Evolutionary conservation across 345 rosid genomes (phyloP), one percentile per base, ranked within the genome.

Genomic region (Linum lewisii): DNA sequence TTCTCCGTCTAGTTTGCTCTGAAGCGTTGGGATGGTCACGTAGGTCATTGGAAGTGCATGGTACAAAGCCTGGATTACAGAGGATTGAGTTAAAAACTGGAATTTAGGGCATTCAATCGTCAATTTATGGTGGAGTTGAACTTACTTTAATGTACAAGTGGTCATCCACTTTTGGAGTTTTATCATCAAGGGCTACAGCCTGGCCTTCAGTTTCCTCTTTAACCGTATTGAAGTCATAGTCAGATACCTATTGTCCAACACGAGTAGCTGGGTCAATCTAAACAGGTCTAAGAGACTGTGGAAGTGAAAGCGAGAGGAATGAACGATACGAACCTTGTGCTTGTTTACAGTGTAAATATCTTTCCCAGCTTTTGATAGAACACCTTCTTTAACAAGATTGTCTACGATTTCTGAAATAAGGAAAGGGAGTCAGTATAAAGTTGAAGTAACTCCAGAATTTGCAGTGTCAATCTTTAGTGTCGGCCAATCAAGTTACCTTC

Each of bases 31-130:
- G 45, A 75, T 54, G 1, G 92, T 84, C 60, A 90, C 80, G 59
- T 84, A 84, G 16, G 77, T 73, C 99, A 93, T 72, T 1, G 85
- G 92, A 70, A 93, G 99, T 71, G 83, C 78, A 54, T 87, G 87
- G 74, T 75, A 87, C 64, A 93, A 64, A 58, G 95, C 99, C 97
- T 86, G 75, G 25, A 60, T 50, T 54, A 26, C 47, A 57, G 45
- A 18, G 52, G 59, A 38, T 13, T 54, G 65, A 72, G 38, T 67
- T 58, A 64, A 56, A 16, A 53, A 50, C 60, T 24, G 26, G 26
- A 32, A 25, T 50, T 51, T 53, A 45, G 57, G 42, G 37, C 54
- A 24, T 16, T 38, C 4, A 18, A 54, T 51, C 36, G 52, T 29
- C 19, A 8, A 18, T 51, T 53, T 21, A 60, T 6, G 24, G 44